Base-by-base conservation (phyloP, 1,284 basidiomycete species). In the Kwoniella shivajii region DNA sequence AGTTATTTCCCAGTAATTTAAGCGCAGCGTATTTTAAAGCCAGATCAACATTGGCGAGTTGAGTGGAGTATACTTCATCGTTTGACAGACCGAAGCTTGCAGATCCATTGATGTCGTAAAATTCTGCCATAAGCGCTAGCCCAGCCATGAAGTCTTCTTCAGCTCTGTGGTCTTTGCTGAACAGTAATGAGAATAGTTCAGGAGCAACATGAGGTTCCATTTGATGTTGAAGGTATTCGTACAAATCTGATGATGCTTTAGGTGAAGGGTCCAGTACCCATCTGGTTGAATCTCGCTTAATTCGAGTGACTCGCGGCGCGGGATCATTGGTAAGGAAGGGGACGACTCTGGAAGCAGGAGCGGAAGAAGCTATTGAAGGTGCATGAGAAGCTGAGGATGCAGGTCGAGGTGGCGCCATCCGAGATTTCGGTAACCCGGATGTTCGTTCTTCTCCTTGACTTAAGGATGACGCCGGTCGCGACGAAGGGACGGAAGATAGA, bases 81-180 rank as follows among this genome's bases (percentile, higher is more conserved):
- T 80, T 73, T 6, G 79, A 65, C 27, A 84, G 61, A 1, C 82
- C 85, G 51, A 82, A 85, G 52, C 78, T 80, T 46, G 87, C 85
- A 41, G 88, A 85, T 13, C 84, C 85, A 42, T 82, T 81, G 49
- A 82, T 76, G 57, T 82, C 78, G 79, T 88, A 92, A 72, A 92
- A 87, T 29, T 94, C 88, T 60, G 86, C 82, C 42, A 95, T 81
- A 49, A 82, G 82, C 1, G 83, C 81, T 50, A 99, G 79, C 0
- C 89, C 96, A 24, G 84, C 81, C 57, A 97, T 84, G 68, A 89
- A 88, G 73, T 99, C 96, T 69, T 93, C 94, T 65, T 99, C 88
- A 2, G 93, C 91, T 64, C 89, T 90, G 76, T 99, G 95, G 71
- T 97, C 95, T 64, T 90, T 91, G 72, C 93, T 96, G 81, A 99